phyloP scores from a whole-genome alignment of 169 alveolate genomes.

The Plasmodium gonderi region DNA sequence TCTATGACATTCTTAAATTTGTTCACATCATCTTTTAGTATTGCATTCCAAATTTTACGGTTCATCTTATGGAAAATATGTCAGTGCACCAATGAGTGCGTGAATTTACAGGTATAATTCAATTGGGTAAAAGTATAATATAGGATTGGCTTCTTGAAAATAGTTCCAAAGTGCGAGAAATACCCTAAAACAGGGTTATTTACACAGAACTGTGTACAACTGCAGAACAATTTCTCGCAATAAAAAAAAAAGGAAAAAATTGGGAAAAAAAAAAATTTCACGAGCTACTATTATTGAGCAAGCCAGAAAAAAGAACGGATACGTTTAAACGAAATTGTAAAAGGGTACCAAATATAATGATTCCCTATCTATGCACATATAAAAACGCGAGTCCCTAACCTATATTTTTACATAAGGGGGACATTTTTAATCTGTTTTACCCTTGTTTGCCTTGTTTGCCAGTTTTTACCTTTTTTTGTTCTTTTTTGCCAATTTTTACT shows the following conservation, averaged over 20 bases:
- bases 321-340: background rate
- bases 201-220: too few relatives aligned
- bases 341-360: background rate
- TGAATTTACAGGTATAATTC: background rate
- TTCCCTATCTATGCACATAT: background rate
- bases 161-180: too few relatives aligned
- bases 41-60: slow-evolving; percentile 36
- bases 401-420: background rate
- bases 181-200: too few relatives aligned
- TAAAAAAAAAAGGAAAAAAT: too few relatives aligned
- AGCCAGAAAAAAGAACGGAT: background rate
- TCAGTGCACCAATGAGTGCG: background rate
- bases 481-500: too few relatives aligned
- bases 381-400: background rate
- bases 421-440: too few relatives aligned
- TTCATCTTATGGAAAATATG: slow-evolving; percentile 17
- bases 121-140: too few relatives aligned
- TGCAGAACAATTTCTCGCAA: too few relatives aligned
- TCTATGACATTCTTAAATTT: slow-evolving; percentile 49
- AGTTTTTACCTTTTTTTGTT: too few relatives aligned
- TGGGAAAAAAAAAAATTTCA: background rate
- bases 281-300: background rate
- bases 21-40: slow-evolving; percentile 59
- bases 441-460: too few relatives aligned
- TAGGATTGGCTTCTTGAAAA: too few relatives aligned